Evolutionary conservation across 148 eudicot genomes (phyloP).

Genomic region (Mesembryanthemum crystallinum): DNA sequence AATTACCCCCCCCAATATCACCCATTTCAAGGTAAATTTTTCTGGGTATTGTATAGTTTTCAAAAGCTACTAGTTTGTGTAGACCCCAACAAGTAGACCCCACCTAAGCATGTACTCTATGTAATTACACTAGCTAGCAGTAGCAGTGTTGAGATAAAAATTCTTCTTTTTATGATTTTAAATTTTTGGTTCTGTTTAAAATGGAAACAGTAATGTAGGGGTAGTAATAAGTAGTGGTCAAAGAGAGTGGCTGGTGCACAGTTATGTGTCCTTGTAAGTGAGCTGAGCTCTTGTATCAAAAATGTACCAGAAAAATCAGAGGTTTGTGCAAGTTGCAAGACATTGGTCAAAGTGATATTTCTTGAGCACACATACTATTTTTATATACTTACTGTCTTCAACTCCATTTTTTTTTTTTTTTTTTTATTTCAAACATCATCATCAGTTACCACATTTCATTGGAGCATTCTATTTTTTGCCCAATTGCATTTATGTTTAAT

Average conservation of each 20-base stretch:
- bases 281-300: slow-evolving; percentile 16
- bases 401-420: not conserved
- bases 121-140: too few relatives aligned
- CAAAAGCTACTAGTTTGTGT: slow-evolving; percentile 8
- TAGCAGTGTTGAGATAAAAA: too few relatives aligned
- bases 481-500: too few relatives aligned
- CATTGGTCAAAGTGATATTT: slow-evolving; percentile 17
- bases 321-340: slow-evolving; percentile 21
- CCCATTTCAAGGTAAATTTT: slow-evolving; percentile 5
- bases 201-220: not conserved
- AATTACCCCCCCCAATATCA: not conserved
- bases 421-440: slow-evolving; percentile 22
- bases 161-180: not conserved
- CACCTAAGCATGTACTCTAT: not conserved
- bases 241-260: slow-evolving; percentile 19
- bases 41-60: slow-evolving; percentile 16
- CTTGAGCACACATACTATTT: too few relatives aligned
- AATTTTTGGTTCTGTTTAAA: not conserved
- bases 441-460: not conserved
- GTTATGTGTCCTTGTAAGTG: slow-evolving; percentile 2
- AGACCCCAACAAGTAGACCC: not conserved
- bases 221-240: slow-evolving; percentile 8
- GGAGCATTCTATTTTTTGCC: not conserved
- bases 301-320: slow-evolving; percentile 1
- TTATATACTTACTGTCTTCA: slow-evolving; percentile 1